Conservation (phyloP, 371 early-diverging fungal species). For the Vairimorpha necatrix region DNA sequence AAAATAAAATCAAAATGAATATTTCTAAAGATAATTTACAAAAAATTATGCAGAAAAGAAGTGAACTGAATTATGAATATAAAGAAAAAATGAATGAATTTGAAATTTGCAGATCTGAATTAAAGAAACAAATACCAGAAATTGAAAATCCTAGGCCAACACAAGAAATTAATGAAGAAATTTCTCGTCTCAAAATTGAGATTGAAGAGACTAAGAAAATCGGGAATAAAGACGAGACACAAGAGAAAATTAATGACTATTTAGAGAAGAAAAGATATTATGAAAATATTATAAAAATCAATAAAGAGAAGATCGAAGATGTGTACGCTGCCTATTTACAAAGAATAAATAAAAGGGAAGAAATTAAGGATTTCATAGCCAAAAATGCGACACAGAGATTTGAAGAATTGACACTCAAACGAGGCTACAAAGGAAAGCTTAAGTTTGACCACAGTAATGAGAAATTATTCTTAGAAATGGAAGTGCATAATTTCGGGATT, state of each 20-base stretch:
- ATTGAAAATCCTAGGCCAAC: constrained; percentile 3
- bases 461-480: constrained; percentile 68
- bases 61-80: neutral
- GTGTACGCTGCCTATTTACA: constrained; percentile 25
- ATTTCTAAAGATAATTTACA: neutral
- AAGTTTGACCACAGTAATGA: constrained; percentile 72
- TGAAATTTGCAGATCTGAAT: neutral
- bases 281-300: constrained; percentile 26
- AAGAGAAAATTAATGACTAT: constrained; percentile 30
- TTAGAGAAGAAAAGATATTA: constrained; percentile 24
- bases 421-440: constrained; percentile 80
- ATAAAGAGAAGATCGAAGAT: constrained; percentile 36
- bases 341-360: constrained; percentile 59
- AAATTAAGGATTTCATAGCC: constrained; percentile 50
- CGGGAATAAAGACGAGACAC: constrained; percentile 23
- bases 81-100: neutral
- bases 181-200: constrained; percentile 10
- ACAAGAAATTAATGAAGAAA: constrained; percentile 34
- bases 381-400: constrained; percentile 47
- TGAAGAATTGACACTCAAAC: constrained; percentile 39
- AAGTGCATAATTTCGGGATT: constrained; percentile 65
- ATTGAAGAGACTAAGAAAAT: constrained; percentile 33
- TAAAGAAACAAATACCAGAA: constrained; percentile 1
- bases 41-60: neutral
- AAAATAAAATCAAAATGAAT: neutral